These are phyloP conservation scores for Aureobasidium pullulans DNA, from an alignment of 2,329 filamentous ascomycete species.

Conservation along the genomic window DNA sequence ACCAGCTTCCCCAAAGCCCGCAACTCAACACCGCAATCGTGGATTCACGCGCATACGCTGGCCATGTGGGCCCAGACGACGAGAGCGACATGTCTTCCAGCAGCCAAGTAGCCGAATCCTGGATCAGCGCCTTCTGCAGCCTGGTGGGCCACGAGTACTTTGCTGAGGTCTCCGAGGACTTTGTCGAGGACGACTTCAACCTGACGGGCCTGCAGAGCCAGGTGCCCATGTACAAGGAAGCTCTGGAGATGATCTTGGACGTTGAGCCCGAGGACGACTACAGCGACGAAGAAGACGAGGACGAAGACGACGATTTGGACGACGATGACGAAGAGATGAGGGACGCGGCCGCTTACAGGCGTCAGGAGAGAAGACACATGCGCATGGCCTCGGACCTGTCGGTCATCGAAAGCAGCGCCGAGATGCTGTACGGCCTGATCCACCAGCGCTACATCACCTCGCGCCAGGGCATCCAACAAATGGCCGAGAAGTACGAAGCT, in stretches of 20 bases:
- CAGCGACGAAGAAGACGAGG: conserved; percentile 58
- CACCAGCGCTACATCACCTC: conserved; percentile 98
- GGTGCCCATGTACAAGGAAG: conserved; percentile 98
- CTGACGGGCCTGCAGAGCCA: conserved; percentile 90
- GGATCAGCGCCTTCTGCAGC: conserved; percentile 96
- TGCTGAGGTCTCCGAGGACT: conserved; percentile 96
- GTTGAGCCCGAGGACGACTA: conserved; percentile 91
- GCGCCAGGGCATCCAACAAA: conserved; percentile 91
- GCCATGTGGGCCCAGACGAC: conserved; percentile 4
- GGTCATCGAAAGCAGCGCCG: conserved; percentile 94
- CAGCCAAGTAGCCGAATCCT: conserved; percentile 67
- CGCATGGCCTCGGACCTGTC: conserved; percentile 88
- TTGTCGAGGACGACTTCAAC: conserved; percentile 99
- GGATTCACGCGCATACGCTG: conserved; percentile 8
- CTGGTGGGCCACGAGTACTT: conserved; percentile 97
- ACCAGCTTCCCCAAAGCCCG: neutral
- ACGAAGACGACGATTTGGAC: conserved; percentile 40
- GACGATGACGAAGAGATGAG: conserved; percentile 52
- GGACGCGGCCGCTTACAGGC: conserved; percentile 27
- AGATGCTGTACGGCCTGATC: conserved; percentile 95
- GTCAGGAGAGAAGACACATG: conserved; percentile 63
- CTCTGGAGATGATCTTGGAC: conserved; percentile 97
- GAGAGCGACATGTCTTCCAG: conserved; percentile 46
- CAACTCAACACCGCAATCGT: neutral
- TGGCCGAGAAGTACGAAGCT: conserved; percentile 98